Evolutionary conservation across 2,329 filamentous ascomycete genomes (phyloP).

Genomic region (Ceratocystiopsis brevicomis): DNA sequence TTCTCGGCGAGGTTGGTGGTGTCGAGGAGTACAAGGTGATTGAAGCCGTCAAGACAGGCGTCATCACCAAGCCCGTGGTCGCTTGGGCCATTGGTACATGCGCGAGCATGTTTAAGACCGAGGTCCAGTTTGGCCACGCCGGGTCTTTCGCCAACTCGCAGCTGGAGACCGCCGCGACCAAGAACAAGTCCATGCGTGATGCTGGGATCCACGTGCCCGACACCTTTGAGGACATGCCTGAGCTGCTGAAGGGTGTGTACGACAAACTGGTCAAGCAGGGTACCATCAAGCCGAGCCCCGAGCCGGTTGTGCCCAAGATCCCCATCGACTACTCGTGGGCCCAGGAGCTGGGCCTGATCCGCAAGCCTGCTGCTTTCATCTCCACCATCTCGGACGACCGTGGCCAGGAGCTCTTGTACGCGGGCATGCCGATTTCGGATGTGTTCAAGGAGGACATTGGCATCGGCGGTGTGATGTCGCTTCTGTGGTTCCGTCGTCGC

Average conservation of each 20-base stretch:
- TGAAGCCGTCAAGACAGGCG: constrained; percentile 83
- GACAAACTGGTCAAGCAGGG: constrained; percentile 70
- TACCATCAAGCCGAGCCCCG: constrained; percentile 65
- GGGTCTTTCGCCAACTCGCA: constrained; percentile 98
- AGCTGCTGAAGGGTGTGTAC: constrained; percentile 62
- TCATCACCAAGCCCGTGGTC: constrained; percentile 95
- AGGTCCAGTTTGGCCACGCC: constrained; percentile 98
- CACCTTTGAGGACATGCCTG: constrained; percentile 90
- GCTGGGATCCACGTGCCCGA: constrained; percentile 88
- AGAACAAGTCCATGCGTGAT: constrained; percentile 94
- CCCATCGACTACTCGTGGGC: constrained; percentile 99
- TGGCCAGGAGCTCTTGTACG: constrained; percentile 97
- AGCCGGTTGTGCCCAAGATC: constrained; percentile 95
- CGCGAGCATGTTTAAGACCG: constrained; percentile 99
- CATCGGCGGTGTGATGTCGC: constrained; percentile 98
- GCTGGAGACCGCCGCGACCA: constrained; percentile 86
- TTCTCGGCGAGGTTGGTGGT: constrained; percentile 96
- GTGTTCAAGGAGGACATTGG: constrained; percentile 98
- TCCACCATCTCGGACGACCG: constrained; percentile 99
- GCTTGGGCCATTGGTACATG: constrained; percentile 99
- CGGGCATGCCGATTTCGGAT: constrained; percentile 99
- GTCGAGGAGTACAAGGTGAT: constrained; percentile 99
- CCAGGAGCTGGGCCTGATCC: constrained; percentile 96
- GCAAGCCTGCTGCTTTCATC: constrained; percentile 98
- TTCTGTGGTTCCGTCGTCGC: constrained; percentile 97